Base-by-base conservation (phyloP, 2,329 filamentous ascomycete species). In the Pleoardoris graminearum region DNA sequence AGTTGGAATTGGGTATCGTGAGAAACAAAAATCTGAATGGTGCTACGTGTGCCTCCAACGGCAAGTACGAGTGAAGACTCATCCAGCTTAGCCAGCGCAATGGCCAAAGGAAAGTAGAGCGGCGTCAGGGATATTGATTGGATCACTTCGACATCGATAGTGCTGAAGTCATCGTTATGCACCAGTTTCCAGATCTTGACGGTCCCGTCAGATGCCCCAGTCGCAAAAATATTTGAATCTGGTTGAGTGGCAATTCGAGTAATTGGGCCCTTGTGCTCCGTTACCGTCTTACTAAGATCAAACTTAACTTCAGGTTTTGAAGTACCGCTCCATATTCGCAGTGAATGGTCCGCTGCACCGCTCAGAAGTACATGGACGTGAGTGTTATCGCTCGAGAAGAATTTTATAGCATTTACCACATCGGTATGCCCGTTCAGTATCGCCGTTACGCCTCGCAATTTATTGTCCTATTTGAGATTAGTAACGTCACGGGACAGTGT, bases 361-460 rank as follows among this genome's bases (percentile, higher is more conserved):
- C 86, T 92, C 53, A 96, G 69, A 21, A 99, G 78, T 53, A 88
- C 78, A 23, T 79, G 81, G 14, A 74, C 67, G 14, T 75, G 65
- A 16, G 81, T 76, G 6, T 72, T 74, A 16, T 77, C 75, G 27
- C 73, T 70, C 38, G 84, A 83, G 48, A 93, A 80, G 67, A 97
- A 95, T 63, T 85, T 88, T 48, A 97, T 85, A 10, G 87, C 90
- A 73, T 91, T 96, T 56, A 97, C 90, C 48, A 82, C 82, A 57
- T 88, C 89, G 11, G 80, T 85, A 69, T 99, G 94, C 0, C 91
- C 91, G 30, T 81, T 80, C 29, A 97, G 78, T 1, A 96, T 78
- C 0, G 75, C 72, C 45, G 79, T 80, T 11, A 96, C 79, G 5
- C 93, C 92, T 16, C 65, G 68, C 21, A 77, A 63, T 23, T 70